Evolutionary conservation across 441 rosid species (phyloP).

Genomic region (Mallotus japonicus): DNA sequence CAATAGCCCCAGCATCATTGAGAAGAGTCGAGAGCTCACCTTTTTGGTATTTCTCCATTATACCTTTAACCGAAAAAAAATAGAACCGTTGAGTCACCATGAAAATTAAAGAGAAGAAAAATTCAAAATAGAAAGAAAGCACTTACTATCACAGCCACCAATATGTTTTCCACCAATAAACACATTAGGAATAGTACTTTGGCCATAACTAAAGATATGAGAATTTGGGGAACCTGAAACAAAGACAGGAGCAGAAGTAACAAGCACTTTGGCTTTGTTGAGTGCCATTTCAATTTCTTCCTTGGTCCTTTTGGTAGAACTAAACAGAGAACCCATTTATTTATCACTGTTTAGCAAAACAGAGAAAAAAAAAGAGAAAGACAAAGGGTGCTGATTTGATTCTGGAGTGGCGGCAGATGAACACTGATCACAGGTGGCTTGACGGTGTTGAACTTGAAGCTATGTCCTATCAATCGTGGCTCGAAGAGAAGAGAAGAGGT

Average conservation of each 20-base stretch:
- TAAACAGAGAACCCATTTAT: conserved; percentile 47
- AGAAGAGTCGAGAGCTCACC: conserved; percentile 58
- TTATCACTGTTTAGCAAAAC: background rate
- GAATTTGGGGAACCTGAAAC: conserved; percentile 47
- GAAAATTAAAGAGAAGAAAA: background rate
- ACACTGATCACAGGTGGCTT: no score
- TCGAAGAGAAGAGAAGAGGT: no score
- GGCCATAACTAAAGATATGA: conserved; percentile 21
- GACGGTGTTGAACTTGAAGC: no score
- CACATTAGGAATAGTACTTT: conserved; percentile 61
- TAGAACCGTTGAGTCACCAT: background rate
- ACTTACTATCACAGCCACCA: conserved; percentile 72
- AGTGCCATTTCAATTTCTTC: conserved; percentile 47
- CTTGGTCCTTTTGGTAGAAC: conserved; percentile 39
- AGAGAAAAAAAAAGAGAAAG: background rate
- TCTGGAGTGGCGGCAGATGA: no score
- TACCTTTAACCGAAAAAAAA: conserved; percentile 36
- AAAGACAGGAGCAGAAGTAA: conserved; percentile 54
- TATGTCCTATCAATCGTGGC: no score
- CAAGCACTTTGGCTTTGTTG: conserved; percentile 53
- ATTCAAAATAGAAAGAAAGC: background rate
- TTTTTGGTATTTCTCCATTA: conserved; percentile 45
- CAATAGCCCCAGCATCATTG: conserved; percentile 51
- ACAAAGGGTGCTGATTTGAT: background rate
- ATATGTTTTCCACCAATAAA: conserved; percentile 63